Evolutionary conservation across 2,329 filamentous ascomycete genomes (phyloP), one percentile per base, ranked within the genome.

Genomic region (Hypoxylon sp.): DNA sequence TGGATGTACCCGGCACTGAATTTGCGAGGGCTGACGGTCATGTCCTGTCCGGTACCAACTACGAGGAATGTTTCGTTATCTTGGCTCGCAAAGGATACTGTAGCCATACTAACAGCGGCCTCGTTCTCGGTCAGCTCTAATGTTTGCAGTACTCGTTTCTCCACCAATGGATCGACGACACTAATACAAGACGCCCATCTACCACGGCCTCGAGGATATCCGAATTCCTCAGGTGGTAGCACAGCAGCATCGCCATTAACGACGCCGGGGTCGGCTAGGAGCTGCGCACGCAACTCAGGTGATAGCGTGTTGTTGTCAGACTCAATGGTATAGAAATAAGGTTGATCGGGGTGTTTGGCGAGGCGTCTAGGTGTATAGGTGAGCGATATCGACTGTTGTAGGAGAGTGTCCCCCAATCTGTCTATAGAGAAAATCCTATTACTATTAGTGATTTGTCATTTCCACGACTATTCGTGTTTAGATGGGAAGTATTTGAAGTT

Each of bases 181-280:
- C 93, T 94, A 72, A 99, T 94, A 79, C 94, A 98, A 9, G 95
- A 98, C 43, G 96, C 93, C 96, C 96, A 99, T 71, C 95, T 92
- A 19, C 93, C 91, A 65, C 88, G 89, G 23, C 90, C 94, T 62
- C 90, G 89, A 9, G 96, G 92, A 75, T 98, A 93, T 1, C 96
- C 96, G 77, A 99, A 98, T 4, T 97, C 92, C 71, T 91, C 88
- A 1, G 93, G 88, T 0, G 93, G 90, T 2, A 96, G 84, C 10
- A 90, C 84, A 3, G 85, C 83, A n/a, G 87, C 85, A 69, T 94
- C 91, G 5, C 91, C 92, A 76, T 93, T 94, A 6, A 90, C 88
- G 2, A 89, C 85, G 5, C 84, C 84, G 0, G 91, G 89, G 71
- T 96, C 92, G 32, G 90, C 86, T 10, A 97, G 84, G 1, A 98